Evolutionary conservation across 1,139 yeast species (phyloP).

Genomic region (Blastobotrys serpentis): DNA sequence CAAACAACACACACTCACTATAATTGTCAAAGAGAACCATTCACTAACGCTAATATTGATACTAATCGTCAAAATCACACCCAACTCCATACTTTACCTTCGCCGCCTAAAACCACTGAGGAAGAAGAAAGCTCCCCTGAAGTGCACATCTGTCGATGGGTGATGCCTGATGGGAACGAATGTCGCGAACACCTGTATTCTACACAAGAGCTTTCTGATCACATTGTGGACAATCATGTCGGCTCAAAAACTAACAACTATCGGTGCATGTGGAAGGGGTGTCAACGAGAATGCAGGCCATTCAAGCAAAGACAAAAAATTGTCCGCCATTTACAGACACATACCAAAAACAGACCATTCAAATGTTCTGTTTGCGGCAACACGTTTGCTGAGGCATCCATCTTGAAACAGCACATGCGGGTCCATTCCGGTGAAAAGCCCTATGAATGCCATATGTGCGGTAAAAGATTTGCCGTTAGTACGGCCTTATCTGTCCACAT

Average conservation of each 20-base stretch:
- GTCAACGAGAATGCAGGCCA: slow-evolving; percentile 58
- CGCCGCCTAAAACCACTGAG: slow-evolving; percentile 5
- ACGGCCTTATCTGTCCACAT: slow-evolving; percentile 62
- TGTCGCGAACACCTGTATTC: slow-evolving; percentile 53
- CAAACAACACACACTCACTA: too few relatives aligned
- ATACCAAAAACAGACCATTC: slow-evolving; percentile 80
- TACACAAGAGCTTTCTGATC: slow-evolving; percentile 66
- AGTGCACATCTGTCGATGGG: slow-evolving; percentile 48
- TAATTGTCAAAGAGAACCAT: too few relatives aligned
- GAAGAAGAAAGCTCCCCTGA: slow-evolving; percentile 8
- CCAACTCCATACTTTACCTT: not conserved
- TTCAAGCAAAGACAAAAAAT: slow-evolving; percentile 85
- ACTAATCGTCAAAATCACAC: too few relatives aligned
- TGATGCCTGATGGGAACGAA: slow-evolving; percentile 40
- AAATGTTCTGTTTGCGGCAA: slow-evolving; percentile 66
- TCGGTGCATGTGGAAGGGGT: slow-evolving; percentile 73
- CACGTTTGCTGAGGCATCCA: slow-evolving; percentile 64
- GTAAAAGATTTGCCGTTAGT: slow-evolving; percentile 65
- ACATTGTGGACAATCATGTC: slow-evolving; percentile 64
- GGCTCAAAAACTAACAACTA: slow-evolving; percentile 72
- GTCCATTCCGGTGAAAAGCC: slow-evolving; percentile 89
- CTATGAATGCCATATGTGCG: slow-evolving; percentile 73
- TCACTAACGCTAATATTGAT: too few relatives aligned
- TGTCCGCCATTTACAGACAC: slow-evolving; percentile 81
- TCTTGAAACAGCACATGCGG: slow-evolving; percentile 73